Conservation (phyloP, 108 stramenopile species). For the Schizochytrium sp. region DNA sequence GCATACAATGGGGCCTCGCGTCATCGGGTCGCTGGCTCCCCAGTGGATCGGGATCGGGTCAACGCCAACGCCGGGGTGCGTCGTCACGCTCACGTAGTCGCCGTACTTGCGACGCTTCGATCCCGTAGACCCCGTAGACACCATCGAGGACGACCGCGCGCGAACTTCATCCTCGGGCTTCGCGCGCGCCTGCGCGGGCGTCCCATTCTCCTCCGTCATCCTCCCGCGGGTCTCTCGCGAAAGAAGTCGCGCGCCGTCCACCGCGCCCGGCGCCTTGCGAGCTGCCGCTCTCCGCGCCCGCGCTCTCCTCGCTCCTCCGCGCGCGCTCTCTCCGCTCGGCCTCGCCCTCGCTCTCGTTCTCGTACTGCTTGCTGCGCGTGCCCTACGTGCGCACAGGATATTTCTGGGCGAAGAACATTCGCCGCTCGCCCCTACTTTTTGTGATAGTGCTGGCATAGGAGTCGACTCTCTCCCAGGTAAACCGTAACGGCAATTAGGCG, state of each 20-base stretch:
- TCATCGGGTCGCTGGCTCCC: conserved; percentile 73
- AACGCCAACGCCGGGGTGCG: conserved; percentile 53
- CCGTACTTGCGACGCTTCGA: not conserved
- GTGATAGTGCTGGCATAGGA: too few species aligned
- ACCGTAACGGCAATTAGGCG: too few species aligned
- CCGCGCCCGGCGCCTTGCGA: too few species aligned
- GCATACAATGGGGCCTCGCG: conserved; percentile 86
- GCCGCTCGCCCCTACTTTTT: too few species aligned
- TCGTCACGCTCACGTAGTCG: not conserved
- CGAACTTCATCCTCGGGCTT: not conserved
- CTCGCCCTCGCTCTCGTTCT: too few species aligned
- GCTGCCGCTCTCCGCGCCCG: not conserved
- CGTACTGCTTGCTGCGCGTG: too few species aligned
- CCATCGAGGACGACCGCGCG: not conserved
- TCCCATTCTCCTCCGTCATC: not conserved
- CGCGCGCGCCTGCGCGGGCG: not conserved
- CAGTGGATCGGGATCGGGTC: conserved; percentile 81
- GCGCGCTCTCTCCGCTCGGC: not conserved
- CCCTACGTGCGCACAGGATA: too few species aligned
- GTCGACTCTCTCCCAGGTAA: too few species aligned
- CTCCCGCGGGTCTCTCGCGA: not conserved
- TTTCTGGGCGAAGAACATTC: too few species aligned
- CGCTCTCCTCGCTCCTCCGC: not conserved
- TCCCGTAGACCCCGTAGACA: not conserved
- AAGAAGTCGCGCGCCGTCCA: not conserved